Percentiles rank a stretch among this genome's conserved stretches.
These are phyloP conservation scores for Fraxinus dipetala DNA, from an alignment of 305 asterid genomes.

Conservation along the genomic window DNA sequence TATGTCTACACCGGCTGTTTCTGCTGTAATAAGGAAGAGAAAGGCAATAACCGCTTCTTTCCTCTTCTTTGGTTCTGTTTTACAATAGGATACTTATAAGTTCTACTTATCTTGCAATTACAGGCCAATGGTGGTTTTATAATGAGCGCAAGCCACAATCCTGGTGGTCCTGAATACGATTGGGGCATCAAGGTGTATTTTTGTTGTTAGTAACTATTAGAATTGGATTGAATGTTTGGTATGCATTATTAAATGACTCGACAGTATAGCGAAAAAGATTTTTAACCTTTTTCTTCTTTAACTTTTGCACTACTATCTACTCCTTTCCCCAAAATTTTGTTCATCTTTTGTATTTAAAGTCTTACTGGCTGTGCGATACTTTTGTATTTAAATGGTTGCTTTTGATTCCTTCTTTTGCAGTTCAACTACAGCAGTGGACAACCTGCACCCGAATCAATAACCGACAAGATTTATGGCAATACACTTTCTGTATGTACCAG, in stretches of 20 bases:
- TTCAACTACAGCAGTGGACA: slow-evolving; percentile 97
- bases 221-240: background rate
- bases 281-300: background rate
- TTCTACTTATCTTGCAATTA: slow-evolving; percentile 16
- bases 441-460: slow-evolving; percentile 95
- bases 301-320: background rate
- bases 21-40: slow-evolving; percentile 93
- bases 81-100: slow-evolving; percentile 3
- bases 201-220: slow-evolving; percentile 12
- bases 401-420: slow-evolving; percentile 45
- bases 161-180: slow-evolving; percentile 96
- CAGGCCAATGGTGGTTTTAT: slow-evolving; percentile 97
- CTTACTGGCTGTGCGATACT: background rate
- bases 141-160: slow-evolving; percentile 99
- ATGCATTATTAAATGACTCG: background rate
- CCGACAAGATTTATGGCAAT: slow-evolving; percentile 94
- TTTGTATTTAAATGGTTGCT: background rate
- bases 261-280: background rate
- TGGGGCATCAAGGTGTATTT: slow-evolving; percentile 94
- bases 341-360: background rate
- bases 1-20: slow-evolving; percentile 95
- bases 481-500: slow-evolving; percentile 78
- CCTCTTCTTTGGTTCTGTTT: slow-evolving; percentile 22
- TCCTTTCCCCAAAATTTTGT: background rate
- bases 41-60: slow-evolving; percentile 41